These are phyloP conservation scores for Malus fusca DNA, from an alignment of 306 rosid species.

Conservation along the genomic window DNA sequence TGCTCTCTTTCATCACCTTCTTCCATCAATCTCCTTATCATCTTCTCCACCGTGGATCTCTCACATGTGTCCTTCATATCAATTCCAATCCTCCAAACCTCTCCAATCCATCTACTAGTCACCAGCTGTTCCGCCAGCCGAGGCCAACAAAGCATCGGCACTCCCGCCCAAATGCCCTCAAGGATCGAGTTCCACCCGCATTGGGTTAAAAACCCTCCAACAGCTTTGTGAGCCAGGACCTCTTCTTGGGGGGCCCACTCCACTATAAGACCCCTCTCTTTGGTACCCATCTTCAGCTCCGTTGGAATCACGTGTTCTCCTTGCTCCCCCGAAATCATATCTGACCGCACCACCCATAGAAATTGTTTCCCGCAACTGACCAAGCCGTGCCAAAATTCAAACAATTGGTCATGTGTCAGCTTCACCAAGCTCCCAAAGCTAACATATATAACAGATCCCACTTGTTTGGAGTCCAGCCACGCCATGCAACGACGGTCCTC, in stretches of 20 bases:
- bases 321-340: not conserved
- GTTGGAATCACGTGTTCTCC: not conserved
- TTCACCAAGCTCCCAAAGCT: not conserved
- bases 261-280: slow-evolving; percentile 18
- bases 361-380: too few relatives aligned
- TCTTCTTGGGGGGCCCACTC: slow-evolving; percentile 35
- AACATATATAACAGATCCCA: slow-evolving; percentile 1
- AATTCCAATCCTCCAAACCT: slow-evolving; percentile 24
- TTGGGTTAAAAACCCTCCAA: not conserved
- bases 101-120: slow-evolving; percentile 28
- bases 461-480: slow-evolving; percentile 1
- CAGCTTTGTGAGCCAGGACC: slow-evolving; percentile 18
- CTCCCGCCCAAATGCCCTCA: slow-evolving; percentile 24
- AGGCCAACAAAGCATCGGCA: slow-evolving; percentile 37
- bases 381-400: not conserved
- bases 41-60: not conserved
- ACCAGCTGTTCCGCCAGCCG: slow-evolving; percentile 7
- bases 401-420: too few relatives aligned
- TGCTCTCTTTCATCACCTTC: not conserved
- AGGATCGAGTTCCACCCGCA: slow-evolving; percentile 33
- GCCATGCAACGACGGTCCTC: not conserved
- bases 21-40: not conserved
- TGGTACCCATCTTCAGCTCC: slow-evolving; percentile 16
- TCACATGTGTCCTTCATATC: slow-evolving; percentile 16
- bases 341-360: too few relatives aligned